Evolutionary conservation across 306 rosid species (phyloP).

Genomic region (Calophaca sinica): DNA sequence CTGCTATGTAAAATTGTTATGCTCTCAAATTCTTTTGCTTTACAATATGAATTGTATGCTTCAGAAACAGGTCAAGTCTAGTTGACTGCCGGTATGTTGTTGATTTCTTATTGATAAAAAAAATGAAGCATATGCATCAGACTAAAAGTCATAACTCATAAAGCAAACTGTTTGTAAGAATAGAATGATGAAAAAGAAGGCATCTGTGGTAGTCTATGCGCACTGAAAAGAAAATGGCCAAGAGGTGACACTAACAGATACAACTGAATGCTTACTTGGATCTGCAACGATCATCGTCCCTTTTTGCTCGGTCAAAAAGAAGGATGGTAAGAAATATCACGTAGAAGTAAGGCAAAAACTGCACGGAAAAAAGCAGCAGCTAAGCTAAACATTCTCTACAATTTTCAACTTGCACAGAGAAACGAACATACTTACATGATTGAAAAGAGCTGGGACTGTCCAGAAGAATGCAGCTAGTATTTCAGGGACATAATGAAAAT

Average conservation of each 20-base stretch:
- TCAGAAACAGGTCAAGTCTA: constrained; percentile 3
- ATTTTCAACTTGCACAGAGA: constrained; percentile 36
- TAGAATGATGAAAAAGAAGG: not conserved
- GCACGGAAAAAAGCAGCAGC: constrained; percentile 46
- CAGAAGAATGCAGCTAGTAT: constrained; percentile 95
- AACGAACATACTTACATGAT: constrained; percentile 65
- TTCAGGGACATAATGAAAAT: constrained; percentile 97
- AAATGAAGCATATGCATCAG: not conserved
- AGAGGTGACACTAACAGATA: constrained; percentile 25
- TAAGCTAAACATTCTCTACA: constrained; percentile 40
- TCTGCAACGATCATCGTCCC: constrained; percentile 93
- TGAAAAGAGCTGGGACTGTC: constrained; percentile 94
- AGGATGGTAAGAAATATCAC: constrained; percentile 90
- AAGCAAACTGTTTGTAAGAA: not conserved
- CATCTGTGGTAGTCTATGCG: not conserved
- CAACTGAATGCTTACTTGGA: constrained; percentile 78
- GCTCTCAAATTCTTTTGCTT: constrained; percentile 11
- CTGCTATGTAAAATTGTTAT: not conserved
- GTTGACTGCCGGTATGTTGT: not conserved
- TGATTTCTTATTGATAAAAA: constrained; percentile 2
- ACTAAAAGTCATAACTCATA: not conserved
- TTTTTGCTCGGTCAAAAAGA: constrained; percentile 92
- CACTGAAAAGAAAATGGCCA: not conserved
- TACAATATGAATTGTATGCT: constrained; percentile 5
- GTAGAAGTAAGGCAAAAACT: constrained; percentile 94